Base-by-base conservation (phyloP, 129 eudicot species). In the Lactuca saligna region DNA sequence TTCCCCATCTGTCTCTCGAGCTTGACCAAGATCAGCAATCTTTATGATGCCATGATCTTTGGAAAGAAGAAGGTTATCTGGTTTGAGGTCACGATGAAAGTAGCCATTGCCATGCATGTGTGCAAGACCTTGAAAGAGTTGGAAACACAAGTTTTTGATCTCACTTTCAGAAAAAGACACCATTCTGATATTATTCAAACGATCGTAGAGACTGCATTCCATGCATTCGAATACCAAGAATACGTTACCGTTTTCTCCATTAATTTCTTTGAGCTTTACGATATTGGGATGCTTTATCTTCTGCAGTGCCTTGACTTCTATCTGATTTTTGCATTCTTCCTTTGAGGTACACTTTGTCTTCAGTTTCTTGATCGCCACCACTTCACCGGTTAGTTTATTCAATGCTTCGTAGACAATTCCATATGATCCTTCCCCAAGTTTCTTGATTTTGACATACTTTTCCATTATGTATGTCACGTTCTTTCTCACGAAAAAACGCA, bases 11-110 rank as follows among this genome's bases (percentile, higher is more conserved):
- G 15, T 50, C 49, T 55, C 37, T 7, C 73, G 64, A 5, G 54
- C 73, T 4, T 10, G 17, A 17, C 73, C 73, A 55, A 69, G 38
- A 69, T 69, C 73, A 9, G 62, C 63, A 2, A 69, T 54, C 63
- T 69, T 69, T 17, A 69, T 54, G 0, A 54, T 20, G 29, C 29
- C 29, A 25, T 25, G 29, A 35, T 54, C 46, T 9, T 66, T 66
- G 11, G 15, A 9, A 7, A 66, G 46, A 32, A 66, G 71, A 32
- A 66, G 29, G 29, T 25, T 25, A 25, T 25, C 29, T 25, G 29
- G 29, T 25, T 25, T 25, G 1, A 25, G 29, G 29, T 25, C 29
- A 25, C 29, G 29, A 25, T 25, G 29, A 25, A 25, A 25, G 29
- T 25, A 25, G 29, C 29, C 29, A 25, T 25, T 25, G 29, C 29